Percentiles rank a stretch among this genome's conserved stretches.
Evolutionary conservation across 2,329 filamentous ascomycete genomes (phyloP).

Genomic region (Aureobasidium vineae): DNA sequence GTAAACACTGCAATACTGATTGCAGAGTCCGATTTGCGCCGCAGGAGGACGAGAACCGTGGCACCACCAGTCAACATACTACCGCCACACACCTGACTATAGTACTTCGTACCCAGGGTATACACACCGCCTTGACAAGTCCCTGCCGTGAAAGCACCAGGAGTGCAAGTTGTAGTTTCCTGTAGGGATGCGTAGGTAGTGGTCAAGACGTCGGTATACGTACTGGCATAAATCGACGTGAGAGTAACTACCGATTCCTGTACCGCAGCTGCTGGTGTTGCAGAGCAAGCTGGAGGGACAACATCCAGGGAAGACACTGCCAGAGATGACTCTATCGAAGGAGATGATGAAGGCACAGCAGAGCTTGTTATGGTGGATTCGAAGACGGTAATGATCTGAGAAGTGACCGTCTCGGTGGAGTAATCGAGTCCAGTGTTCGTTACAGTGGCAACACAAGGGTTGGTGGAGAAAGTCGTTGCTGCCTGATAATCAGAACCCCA

Average conservation of each 20-base stretch:
- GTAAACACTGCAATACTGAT: background rate
- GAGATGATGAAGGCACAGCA: background rate
- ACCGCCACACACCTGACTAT: background rate
- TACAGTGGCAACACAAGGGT: background rate
- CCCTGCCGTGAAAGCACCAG: background rate
- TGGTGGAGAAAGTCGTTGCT: background rate
- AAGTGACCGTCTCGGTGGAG: background rate
- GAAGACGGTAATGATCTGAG: background rate
- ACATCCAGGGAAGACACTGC: background rate
- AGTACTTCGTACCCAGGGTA: background rate
- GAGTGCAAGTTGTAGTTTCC: background rate
- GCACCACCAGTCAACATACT: background rate
- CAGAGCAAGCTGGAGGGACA: background rate
- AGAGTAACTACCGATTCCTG: background rate
- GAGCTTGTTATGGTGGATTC: background rate
- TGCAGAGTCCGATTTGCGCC: background rate
- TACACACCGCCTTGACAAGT: background rate
- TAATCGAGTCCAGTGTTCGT: background rate
- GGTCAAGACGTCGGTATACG: background rate
- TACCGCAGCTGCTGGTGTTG: background rate
- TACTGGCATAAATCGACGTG: background rate
- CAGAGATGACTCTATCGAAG: background rate
- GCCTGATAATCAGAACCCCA: background rate
- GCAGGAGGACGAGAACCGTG: background rate
- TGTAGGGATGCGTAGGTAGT: background rate